phyloP scores from a whole-genome alignment of 371 early-diverging fungal genomes.

The Mucor velutinosus region DNA sequence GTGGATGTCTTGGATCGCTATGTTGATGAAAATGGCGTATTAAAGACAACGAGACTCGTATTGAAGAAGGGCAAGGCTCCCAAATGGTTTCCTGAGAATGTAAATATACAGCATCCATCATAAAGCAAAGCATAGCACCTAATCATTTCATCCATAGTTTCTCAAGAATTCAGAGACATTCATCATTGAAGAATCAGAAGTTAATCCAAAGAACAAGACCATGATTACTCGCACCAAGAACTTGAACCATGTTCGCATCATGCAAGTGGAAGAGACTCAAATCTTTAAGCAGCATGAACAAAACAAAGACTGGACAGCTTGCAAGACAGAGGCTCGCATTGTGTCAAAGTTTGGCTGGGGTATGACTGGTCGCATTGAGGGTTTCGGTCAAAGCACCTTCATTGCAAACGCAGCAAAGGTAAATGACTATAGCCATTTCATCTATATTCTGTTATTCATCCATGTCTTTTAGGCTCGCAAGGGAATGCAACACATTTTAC shows the following conservation, averaged over 20 bases:
- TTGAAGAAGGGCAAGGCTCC: slow-evolving; percentile 88
- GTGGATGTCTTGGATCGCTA: slow-evolving; percentile 88
- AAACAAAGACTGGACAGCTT: slow-evolving; percentile 70
- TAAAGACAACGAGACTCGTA: slow-evolving; percentile 87
- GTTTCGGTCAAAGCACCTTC: slow-evolving; percentile 87
- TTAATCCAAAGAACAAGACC: slow-evolving; percentile 73
- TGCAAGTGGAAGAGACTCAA: slow-evolving; percentile 93
- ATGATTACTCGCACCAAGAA: slow-evolving; percentile 89
- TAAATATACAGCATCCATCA: slow-evolving; percentile 6
- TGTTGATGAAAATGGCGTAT: slow-evolving; percentile 80
- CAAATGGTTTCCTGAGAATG: slow-evolving; percentile 78
- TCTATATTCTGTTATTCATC: background rate
- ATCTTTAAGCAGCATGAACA: slow-evolving; percentile 61
- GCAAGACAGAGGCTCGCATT: slow-evolving; percentile 84
- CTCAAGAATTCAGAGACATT: slow-evolving; percentile 76
- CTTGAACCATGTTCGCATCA: slow-evolving; percentile 87
- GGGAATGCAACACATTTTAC: slow-evolving; percentile 88
- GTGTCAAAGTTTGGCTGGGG: slow-evolving; percentile 90
- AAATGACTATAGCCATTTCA: background rate
- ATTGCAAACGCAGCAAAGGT: slow-evolving; percentile 82
- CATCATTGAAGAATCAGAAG: slow-evolving; percentile 85
- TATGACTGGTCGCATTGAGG: slow-evolving; percentile 80
- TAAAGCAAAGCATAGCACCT: background rate
- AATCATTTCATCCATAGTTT: slow-evolving; percentile 48
- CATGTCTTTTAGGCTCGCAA: slow-evolving; percentile 67